Percentiles rank a stretch among this genome's conserved stretches.
These are phyloP conservation scores for Monilinia laxa DNA, from an alignment of 2,329 filamentous ascomycete species.

Conservation along the genomic window DNA sequence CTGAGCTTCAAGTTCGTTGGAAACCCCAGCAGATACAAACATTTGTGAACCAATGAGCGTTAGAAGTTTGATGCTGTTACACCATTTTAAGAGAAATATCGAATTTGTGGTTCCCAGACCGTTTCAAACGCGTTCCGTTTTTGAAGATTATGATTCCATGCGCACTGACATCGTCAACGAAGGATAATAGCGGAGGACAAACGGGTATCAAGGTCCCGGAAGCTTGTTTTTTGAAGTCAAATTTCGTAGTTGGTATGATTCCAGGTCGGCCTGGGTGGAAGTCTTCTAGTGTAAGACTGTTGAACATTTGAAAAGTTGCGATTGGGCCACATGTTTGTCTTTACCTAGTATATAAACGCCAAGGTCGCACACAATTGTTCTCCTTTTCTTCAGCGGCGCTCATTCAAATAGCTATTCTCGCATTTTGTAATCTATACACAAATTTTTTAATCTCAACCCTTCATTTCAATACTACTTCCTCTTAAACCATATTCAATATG, in stretches of 20 bases:
- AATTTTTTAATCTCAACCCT: neutral
- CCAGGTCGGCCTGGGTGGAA: no score
- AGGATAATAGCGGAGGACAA: neutral
- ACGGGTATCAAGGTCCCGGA: neutral
- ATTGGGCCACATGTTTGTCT: no score
- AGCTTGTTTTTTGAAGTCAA: constrained; percentile 15
- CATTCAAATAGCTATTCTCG: neutral
- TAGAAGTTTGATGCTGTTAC: neutral
- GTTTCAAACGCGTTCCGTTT: constrained; percentile 10
- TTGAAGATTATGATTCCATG: neutral
- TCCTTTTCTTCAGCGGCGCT: neutral
- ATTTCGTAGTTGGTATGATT: constrained; percentile 7
- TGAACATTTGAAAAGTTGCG: no score
- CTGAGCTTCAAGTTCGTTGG: neutral
- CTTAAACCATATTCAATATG: constrained; percentile 14
- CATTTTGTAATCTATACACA: neutral
- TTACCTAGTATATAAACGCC: no score
- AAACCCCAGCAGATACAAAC: neutral
- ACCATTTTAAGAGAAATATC: neutral
- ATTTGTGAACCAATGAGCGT: constrained; percentile 4
- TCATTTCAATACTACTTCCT: neutral
- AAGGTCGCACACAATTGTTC: no score
- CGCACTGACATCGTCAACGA: constrained; percentile 4
- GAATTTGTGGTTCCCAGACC: neutral
- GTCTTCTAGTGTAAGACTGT: no score